Percentiles rank a stretch among this genome's conserved stretches.
Evolutionary conservation across 768 basidiomycete genomes (phyloP).

Genomic region (Tricholoma bakamatsutake): DNA sequence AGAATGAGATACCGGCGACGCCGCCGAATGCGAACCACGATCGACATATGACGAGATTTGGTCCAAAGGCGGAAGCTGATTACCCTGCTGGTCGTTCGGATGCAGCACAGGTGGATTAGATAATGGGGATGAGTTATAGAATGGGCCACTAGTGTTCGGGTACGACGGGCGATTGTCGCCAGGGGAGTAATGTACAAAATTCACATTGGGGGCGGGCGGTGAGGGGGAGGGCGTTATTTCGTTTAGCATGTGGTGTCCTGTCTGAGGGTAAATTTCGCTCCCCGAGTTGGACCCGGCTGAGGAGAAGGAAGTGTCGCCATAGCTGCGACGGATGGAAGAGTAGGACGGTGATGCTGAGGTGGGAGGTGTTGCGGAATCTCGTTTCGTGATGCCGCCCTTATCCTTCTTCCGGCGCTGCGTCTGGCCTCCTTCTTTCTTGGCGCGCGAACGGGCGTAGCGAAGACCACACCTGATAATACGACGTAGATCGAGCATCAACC

Average conservation of each 20-base stretch:
- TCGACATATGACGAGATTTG: conserved; percentile 29
- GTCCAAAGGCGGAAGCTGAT: conserved; percentile 30
- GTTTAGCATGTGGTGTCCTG: conserved; percentile 32
- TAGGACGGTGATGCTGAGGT: conserved; percentile 33
- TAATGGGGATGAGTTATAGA: conserved; percentile 50
- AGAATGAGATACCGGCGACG: conserved; percentile 35
- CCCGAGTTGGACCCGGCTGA: conserved; percentile 53
- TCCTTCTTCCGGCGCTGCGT: conserved; percentile 55
- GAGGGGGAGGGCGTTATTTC: conserved; percentile 56
- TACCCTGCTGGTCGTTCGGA: conserved; percentile 21
- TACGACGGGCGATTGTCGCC: conserved; percentile 30
- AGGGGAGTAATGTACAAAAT: conserved; percentile 53
- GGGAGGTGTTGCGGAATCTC: conserved; percentile 38
- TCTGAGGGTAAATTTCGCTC: conserved; percentile 48
- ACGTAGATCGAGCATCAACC: neutral
- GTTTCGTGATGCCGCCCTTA: conserved; percentile 46
- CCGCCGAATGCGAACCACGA: conserved; percentile 32
- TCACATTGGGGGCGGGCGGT: conserved; percentile 50
- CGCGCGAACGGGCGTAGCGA: conserved; percentile 80
- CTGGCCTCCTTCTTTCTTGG: conserved; percentile 76
- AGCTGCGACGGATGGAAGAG: conserved; percentile 40
- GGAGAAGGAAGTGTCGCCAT: conserved; percentile 45
- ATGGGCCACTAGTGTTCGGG: conserved; percentile 29
- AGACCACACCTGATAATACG: conserved; percentile 60
- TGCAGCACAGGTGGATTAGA: conserved; percentile 35